Evolutionary conservation across 2,329 filamentous ascomycete genomes (phyloP), one percentile per base, ranked within the genome.

Genomic region (Trichoderma polysporum): DNA sequence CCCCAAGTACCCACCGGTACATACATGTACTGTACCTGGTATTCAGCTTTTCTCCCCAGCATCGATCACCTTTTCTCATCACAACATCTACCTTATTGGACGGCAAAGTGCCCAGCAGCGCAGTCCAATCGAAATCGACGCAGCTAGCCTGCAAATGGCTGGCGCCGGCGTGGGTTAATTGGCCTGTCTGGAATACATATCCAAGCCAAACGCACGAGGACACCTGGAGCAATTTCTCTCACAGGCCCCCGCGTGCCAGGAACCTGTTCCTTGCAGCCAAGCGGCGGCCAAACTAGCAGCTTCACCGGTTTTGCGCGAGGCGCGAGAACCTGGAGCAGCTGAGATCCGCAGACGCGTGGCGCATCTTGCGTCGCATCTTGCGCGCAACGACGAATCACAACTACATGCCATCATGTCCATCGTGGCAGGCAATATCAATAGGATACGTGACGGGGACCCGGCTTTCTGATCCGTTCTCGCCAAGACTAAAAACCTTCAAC

Each of bases 401-500:
- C 29, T 15, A 39, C 29, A 56, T 39, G 33, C 53, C 13, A 13
- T 15, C 50, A 13, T 35, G 10, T 25, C 47, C 15, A 31, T 39
- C 58, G 45, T 50, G 25, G 27, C 17, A 52, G 22, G 19, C 17
- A 56, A 33, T 54, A 25, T 22, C 29, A 49, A 57, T 37, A 4
- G 35, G 33, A 54, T 53, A 9, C 7, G 25, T 41, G n/a, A 54
- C 54, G 56, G 52, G 53, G 62, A 29, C 31, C 53, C 39, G 56
- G 56, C 37, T 57, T 66, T 60, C 56, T 66, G 64, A 66, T 66
- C 64, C 64, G 64, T 66, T 49, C 56, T 53, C 37, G 64, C 49
- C 64, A 66, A 66, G 64, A 19, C 56, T 35, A 66, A 61, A 61
- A 66, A 66, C 35, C 64, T 66, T 66, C 53, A 66, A 57, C 41